These are phyloP conservation scores for Solanum appendiculatum DNA, from an alignment of 257 asterid species.

Conservation along the genomic window DNA sequence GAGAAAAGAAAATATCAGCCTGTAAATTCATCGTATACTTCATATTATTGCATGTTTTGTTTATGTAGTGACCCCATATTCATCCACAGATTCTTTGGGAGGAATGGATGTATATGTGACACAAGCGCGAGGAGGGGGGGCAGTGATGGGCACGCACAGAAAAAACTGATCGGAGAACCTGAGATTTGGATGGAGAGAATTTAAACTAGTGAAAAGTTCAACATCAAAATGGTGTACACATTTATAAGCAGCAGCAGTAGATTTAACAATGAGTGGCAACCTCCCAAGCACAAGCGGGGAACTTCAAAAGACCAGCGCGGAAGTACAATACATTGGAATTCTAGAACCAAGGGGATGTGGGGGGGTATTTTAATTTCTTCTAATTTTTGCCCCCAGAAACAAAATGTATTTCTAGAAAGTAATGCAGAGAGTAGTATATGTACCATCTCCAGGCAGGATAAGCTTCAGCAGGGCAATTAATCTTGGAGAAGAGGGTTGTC, in stretches of 20 bases:
- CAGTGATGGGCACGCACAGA: not conserved
- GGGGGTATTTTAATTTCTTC: not conserved
- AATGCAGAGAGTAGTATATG: not conserved
- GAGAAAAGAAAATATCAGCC: not conserved
- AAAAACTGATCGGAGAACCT: not conserved
- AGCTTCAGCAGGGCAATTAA: conserved; percentile 67
- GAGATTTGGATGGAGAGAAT: not conserved
- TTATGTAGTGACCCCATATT: not conserved
- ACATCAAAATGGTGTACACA: not conserved
- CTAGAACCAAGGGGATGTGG: not conserved
- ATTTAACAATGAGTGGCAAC: not conserved
- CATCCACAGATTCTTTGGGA: not conserved
- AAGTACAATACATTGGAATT: not conserved
- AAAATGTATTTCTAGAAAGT: not conserved
- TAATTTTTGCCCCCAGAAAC: not conserved
- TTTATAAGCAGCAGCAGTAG: not conserved
- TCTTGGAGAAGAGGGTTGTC: conserved; percentile 38
- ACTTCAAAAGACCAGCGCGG: not conserved
- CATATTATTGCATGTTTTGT: not conserved
- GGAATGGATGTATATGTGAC: not conserved
- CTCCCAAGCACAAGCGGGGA: not conserved
- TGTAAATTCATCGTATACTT: not conserved
- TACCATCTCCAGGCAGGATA: conserved; percentile 90
- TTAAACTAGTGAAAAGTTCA: not conserved
- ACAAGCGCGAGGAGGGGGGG: not conserved